Evolutionary conservation across 306 rosid species (phyloP), one percentile per base, ranked within the genome.

Genomic region (Gleditsia sinensis): DNA sequence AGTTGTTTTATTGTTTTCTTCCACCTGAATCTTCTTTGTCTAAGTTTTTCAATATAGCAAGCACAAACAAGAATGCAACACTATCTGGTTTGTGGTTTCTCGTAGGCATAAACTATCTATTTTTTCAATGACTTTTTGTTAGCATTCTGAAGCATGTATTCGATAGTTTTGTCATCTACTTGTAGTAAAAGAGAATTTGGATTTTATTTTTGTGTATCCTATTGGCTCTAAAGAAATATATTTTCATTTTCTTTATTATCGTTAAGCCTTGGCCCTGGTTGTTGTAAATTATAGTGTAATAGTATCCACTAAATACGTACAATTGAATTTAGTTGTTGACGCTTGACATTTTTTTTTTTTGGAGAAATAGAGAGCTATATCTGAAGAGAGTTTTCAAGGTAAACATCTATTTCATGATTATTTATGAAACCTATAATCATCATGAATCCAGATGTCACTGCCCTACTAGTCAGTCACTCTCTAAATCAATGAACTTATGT

Each of bases 401-500:
- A 54, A 71, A 81, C 57, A 39, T 50, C 42, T 55, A 25, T 19
- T 60, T 82, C 79, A 58, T 42, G 70, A 50, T 71, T 66, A 13
- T 28, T 2, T 48, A 50, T 32, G 72, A 50, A 68, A 7, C 61
- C 58, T 68, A 16, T 57, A 49, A 70, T 33, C 30, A 55, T 78
- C 27, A 9, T 68, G 40, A 39, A 32, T 80, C 57, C 36, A 14
- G 40, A 66, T 57, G 23, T 11, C 17, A 33, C 57, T 28, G 25
- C 62, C 7, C 24, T 54, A 20, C 45, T 45, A 54, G 16, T 68
- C 49, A 3, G 57, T 67, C 27, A 23, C 32, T 66, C 54, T 63
- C 23, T 43, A 32, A 72, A 69, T 17, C 61, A 45, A 46, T 37
- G 16, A 79, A 17, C 53, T 49, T 46, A 14, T 37, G 7, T 67